These are phyloP conservation scores for Globisporangium solare DNA, from an alignment of 352 stramenopile genomes.

Conservation along the genomic window DNA sequence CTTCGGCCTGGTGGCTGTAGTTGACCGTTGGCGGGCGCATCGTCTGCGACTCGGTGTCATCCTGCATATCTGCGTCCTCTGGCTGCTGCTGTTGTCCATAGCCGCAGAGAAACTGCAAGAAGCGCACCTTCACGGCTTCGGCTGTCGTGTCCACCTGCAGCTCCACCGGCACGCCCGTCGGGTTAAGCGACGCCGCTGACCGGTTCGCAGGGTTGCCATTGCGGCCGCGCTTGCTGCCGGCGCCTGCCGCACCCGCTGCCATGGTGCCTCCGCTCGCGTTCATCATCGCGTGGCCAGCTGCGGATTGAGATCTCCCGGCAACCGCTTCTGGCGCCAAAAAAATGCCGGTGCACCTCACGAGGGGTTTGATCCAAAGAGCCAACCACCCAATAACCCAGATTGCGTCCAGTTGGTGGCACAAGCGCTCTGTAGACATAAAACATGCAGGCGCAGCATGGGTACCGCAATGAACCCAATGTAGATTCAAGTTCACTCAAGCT, in stretches of 20 bases:
- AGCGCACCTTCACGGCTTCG: conserved; percentile 79
- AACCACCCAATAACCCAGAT: neutral
- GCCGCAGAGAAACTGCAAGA: conserved; percentile 78
- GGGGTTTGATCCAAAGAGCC: neutral
- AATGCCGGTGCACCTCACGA: neutral
- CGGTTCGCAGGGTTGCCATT: conserved; percentile 19
- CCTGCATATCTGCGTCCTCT: conserved; percentile 1
- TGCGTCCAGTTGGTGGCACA: neutral
- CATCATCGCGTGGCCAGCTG: conserved; percentile 1
- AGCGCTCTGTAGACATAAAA: no score
- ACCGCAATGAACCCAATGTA: neutral
- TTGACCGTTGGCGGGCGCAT: conserved; percentile 37
- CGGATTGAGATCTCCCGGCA: neutral
- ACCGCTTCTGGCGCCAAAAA: conserved; percentile 7
- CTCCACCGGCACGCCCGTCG: conserved; percentile 34
- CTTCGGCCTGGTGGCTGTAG: conserved; percentile 81
- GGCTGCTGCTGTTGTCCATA: conserved; percentile 53
- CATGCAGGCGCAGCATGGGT: neutral
- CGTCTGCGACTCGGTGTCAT: conserved; percentile 11
- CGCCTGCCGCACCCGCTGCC: conserved; percentile 3
- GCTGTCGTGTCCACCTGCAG: conserved; percentile 67
- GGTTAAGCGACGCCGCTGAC: conserved; percentile 28
- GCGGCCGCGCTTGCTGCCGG: conserved; percentile 35
- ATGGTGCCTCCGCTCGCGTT: conserved; percentile 7
- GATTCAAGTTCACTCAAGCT: no score